A percentile compares a stretch with the other conserved stretches of the same genome.
These are phyloP conservation scores for Alternaria sp. DNA, from an alignment of 2,329 filamentous ascomycete species.

Conservation along the genomic window DNA sequence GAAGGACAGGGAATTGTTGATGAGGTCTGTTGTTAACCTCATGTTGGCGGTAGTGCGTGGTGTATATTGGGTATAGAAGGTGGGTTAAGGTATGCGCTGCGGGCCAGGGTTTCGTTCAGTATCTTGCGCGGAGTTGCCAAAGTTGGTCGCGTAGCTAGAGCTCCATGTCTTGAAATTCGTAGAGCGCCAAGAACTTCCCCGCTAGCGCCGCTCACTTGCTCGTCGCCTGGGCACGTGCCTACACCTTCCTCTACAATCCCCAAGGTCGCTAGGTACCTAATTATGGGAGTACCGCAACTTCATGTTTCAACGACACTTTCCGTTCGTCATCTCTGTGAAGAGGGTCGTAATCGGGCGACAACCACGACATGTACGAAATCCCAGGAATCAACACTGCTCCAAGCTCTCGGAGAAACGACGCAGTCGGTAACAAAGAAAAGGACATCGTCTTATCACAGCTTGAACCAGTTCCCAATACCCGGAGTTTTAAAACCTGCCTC, in stretches of 20 bases:
- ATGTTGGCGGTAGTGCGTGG: slow-evolving; percentile 59
- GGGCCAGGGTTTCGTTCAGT: background rate
- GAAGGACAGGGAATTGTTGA: slow-evolving; percentile 94
- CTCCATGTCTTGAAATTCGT: slow-evolving; percentile 12
- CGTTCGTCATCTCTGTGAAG: background rate
- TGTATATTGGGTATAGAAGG: background rate
- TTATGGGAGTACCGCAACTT: background rate
- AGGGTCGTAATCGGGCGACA: background rate
- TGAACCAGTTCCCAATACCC: rapidly evolving
- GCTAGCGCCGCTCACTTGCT: slow-evolving; percentile 7
- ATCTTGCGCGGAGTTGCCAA: slow-evolving; percentile 1
- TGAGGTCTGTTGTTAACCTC: slow-evolving; percentile 95
- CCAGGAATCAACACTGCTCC: background rate
- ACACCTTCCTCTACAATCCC: background rate
- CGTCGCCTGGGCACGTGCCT: background rate
- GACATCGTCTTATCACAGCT: background rate
- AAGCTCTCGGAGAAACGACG: background rate
- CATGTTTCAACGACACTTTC: background rate
- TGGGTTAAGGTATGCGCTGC: background rate
- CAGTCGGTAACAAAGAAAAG: background rate
- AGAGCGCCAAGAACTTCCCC: slow-evolving; percentile 7
- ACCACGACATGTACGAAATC: background rate
- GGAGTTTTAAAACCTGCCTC: no score
- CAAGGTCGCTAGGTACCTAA: no score
- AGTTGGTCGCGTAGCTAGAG: slow-evolving; percentile 7